Conservation (phyloP, 768 basidiomycete species). For the Grammothele lineata region DNA sequence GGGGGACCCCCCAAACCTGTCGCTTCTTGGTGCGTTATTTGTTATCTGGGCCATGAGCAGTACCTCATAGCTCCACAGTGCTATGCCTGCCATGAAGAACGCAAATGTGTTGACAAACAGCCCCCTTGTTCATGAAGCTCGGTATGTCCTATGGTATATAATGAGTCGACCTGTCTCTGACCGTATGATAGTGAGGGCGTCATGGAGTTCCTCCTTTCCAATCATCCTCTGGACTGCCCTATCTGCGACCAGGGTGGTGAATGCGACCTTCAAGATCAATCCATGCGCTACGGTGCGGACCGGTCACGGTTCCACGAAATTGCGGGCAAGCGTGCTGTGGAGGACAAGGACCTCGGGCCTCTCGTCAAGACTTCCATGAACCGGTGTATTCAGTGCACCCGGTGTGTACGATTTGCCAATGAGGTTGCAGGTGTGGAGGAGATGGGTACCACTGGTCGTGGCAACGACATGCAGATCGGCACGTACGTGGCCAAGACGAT, state of each 20-base stretch:
- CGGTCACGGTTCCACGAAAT: slow-evolving; percentile 98
- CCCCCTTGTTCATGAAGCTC: slow-evolving; percentile 84
- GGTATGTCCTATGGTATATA: slow-evolving; percentile 35
- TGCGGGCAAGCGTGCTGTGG: slow-evolving; percentile 94
- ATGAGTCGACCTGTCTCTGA: slow-evolving; percentile 15
- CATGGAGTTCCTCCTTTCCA: slow-evolving; percentile 97
- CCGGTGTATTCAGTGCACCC: slow-evolving; percentile 98
- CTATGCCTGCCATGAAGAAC: slow-evolving; percentile 97
- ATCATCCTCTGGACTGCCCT: slow-evolving; percentile 98
- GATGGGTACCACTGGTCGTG: slow-evolving; percentile 92
- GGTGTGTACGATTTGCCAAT: slow-evolving; percentile 98
- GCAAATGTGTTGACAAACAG: slow-evolving; percentile 92
- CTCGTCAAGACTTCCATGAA: slow-evolving; percentile 99
- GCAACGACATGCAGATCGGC: slow-evolving; percentile 98
- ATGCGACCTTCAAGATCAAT: slow-evolving; percentile 98
- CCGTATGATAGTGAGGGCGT: slow-evolving; percentile 73
- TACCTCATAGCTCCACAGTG: slow-evolving; percentile 38
- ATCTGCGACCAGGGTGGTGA: slow-evolving; percentile 99
- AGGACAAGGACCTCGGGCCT: slow-evolving; percentile 97
- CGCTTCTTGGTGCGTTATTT: slow-evolving; percentile 76
- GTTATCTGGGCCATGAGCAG: too few relatives aligned
- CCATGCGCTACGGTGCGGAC: slow-evolving; percentile 98
- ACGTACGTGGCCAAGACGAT: slow-evolving; percentile 98
- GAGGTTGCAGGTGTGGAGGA: slow-evolving; percentile 99
- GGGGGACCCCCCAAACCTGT: slow-evolving; percentile 93